These are phyloP conservation scores for Trypanosoma congolense DNA, from an alignment of 208 protist species.

Conservation along the genomic window DNA sequence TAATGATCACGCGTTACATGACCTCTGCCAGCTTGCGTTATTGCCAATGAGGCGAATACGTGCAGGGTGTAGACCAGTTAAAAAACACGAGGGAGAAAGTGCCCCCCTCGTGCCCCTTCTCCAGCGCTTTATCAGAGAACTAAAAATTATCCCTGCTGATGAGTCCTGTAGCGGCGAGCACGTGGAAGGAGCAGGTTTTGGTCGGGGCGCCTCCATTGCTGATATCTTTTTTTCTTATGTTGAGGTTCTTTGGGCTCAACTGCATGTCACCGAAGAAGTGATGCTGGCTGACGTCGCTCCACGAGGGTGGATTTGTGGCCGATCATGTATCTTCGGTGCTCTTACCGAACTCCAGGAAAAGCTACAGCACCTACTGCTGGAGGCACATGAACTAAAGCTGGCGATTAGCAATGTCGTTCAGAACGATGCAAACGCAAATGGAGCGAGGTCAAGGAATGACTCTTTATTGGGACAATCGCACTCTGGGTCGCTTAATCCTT, in stretches of 20 bases:
- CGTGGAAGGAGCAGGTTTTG: neutral
- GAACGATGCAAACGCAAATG: neutral
- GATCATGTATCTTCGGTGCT: slow-evolving; percentile 2
- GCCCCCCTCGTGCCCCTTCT: neutral
- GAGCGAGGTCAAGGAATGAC: neutral
- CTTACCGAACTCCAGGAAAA: slow-evolving; percentile 20
- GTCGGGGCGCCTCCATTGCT: slow-evolving; percentile 3
- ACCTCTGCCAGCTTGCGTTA: neutral
- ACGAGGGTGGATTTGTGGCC: slow-evolving; percentile 13
- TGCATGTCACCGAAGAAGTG: slow-evolving; percentile 21
- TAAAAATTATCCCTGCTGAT: neutral
- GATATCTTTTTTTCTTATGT: slow-evolving; percentile 24
- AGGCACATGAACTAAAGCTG: slow-evolving; percentile 16
- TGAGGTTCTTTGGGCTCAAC: slow-evolving; percentile 27
- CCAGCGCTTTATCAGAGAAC: neutral
- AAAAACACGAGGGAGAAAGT: neutral
- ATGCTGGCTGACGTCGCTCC: slow-evolving; percentile 16
- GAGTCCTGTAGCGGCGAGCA: neutral
- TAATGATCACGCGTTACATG: neutral
- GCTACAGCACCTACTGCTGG: slow-evolving; percentile 19
- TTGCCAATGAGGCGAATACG: neutral
- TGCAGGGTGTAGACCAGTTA: no score
- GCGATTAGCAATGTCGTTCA: neutral
- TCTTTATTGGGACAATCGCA: neutral
- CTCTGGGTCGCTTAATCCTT: neutral